A percentile compares a stretch with the other conserved stretches of the same genome.
Evolutionary conservation across 768 basidiomycete genomes (phyloP).

Genomic region (Pleurotus citrinopileatus): DNA sequence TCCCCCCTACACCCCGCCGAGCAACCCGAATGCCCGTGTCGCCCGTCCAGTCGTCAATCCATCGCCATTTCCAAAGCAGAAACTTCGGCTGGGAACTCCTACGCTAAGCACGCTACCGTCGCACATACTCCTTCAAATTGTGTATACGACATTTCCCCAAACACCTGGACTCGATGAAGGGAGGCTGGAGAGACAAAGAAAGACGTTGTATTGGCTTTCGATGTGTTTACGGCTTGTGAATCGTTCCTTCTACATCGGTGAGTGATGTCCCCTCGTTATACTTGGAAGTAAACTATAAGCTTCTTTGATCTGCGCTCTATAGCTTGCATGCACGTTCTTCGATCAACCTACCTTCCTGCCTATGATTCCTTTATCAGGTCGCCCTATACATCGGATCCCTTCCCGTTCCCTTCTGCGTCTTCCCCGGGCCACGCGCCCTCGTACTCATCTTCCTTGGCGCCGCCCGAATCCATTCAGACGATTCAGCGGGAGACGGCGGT

Average conservation of each 20-base stretch:
- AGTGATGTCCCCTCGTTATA: constrained; percentile 13
- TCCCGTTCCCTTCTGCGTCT: constrained; percentile 44
- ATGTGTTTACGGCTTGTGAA: constrained; percentile 63
- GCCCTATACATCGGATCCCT: constrained; percentile 79
- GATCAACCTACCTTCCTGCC: constrained; percentile 68
- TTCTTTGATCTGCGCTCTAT: not conserved
- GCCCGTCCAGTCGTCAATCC: constrained; percentile 17
- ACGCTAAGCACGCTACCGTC: constrained; percentile 43
- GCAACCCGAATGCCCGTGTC: constrained; percentile 13
- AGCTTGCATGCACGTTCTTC: constrained; percentile 82
- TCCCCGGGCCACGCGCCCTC: constrained; percentile 16
- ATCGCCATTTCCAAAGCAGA: constrained; percentile 20
- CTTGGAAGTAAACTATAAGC: not conserved
- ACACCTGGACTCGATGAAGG: constrained; percentile 32
- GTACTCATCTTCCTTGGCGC: constrained; percentile 19
- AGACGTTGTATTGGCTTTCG: constrained; percentile 70
- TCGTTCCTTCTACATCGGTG: constrained; percentile 66
- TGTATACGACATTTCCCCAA: constrained; percentile 63
- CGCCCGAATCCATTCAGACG: constrained; percentile 30
- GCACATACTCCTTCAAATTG: constrained; percentile 66
- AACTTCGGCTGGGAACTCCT: constrained; percentile 4
- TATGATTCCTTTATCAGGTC: constrained; percentile 61
- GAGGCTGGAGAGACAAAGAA: constrained; percentile 52
- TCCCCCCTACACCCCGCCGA: constrained; percentile 22
- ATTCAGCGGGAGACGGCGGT: constrained; percentile 72